These are phyloP conservation scores for Fusarium tupiense DNA, from an alignment of 2,329 filamentous ascomycete species.

Conservation along the genomic window DNA sequence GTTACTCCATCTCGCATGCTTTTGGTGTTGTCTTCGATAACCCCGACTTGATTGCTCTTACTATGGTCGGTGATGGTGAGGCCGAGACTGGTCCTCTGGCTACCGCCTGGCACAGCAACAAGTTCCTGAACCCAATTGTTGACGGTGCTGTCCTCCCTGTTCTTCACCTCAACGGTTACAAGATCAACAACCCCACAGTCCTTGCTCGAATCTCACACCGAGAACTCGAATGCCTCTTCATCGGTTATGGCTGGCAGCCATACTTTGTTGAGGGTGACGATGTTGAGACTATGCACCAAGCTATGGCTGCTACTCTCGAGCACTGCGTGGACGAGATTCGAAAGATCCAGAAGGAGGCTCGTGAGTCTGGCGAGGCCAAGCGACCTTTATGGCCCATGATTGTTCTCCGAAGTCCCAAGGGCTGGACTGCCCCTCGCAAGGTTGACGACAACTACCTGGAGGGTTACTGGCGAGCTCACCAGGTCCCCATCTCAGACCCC, in stretches of 20 bases:
- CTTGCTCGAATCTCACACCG: constrained; percentile 78
- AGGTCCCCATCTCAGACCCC: constrained; percentile 79
- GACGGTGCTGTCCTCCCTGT: constrained; percentile 83
- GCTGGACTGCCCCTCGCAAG: constrained; percentile 80
- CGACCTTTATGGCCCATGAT: constrained; percentile 83
- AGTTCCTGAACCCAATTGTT: constrained; percentile 82
- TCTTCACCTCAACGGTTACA: constrained; percentile 84
- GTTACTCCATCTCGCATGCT: constrained; percentile 83
- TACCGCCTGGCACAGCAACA: constrained; percentile 84
- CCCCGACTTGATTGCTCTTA: constrained; percentile 77
- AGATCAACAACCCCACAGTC: constrained; percentile 83
- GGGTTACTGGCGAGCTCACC: constrained; percentile 83
- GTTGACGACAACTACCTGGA: constrained; percentile 75
- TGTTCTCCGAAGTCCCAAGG: constrained; percentile 79
- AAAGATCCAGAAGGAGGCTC: constrained; percentile 75
- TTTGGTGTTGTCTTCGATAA: constrained; percentile 82
- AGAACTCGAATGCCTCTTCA: constrained; percentile 74
- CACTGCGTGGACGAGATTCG: constrained; percentile 76
- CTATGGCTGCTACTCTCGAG: constrained; percentile 81
- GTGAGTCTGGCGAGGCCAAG: constrained; percentile 74
- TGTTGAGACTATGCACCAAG: constrained; percentile 79
- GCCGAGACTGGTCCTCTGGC: constrained; percentile 83
- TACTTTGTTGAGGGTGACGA: constrained; percentile 85
- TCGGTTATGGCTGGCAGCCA: constrained; percentile 81
- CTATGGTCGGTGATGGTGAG: constrained; percentile 84